Evolutionary conservation across 2,329 filamentous ascomycete genomes (phyloP), one percentile per base, ranked within the genome.

Genomic region (Apiospora malaysiana): DNA sequence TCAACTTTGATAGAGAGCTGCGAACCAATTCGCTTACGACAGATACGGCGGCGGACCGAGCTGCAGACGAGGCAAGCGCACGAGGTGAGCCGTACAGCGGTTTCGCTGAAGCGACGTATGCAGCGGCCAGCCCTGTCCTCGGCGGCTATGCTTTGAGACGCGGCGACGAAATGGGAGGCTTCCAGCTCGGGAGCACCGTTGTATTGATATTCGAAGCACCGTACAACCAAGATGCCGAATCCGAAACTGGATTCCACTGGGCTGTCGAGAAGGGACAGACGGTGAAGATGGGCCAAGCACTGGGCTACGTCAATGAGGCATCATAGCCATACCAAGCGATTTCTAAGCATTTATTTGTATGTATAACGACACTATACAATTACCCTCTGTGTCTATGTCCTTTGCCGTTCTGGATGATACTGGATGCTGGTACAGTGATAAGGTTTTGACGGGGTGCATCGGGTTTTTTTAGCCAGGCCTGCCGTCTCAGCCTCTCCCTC

Each of bases 141-240:
- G 90, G 90, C 25, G 96, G 97, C 2, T 91, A 98, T 79, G 92
- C 95, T 1, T 84, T 99, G 70, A 89, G 91, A 73, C 88, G 93
- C 63, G 96, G 96, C 46, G 95, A 98, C 79, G 96, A 99, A 82
- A 98, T 99, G 94, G 96, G 96, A 70, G 97, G 96, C 0, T 99
- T 99, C 83, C 94, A 97, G 84, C 87, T 99, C 4, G 96, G 96
- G 25, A 97, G 94, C 80, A 97, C 95, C 0, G 91, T 99, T 75
- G 96, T 99, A 49, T 85, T 99, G 69, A 94, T 99, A 0, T 99
- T 99, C 79, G 97, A 99, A 83, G 96, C 96, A 16, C 96, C 96
- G 0, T 89, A 91, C 70, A 88, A 90, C 1, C 90, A 88, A 80
- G 85, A 85, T 70, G 86, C 85, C 0, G 84, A 87, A 68, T 83